A percentile compares a stretch with the other conserved stretches of the same genome.
Conservation (phyloP, 2,329 filamentous ascomycete species). For the Calonectria pauciramosa region DNA sequence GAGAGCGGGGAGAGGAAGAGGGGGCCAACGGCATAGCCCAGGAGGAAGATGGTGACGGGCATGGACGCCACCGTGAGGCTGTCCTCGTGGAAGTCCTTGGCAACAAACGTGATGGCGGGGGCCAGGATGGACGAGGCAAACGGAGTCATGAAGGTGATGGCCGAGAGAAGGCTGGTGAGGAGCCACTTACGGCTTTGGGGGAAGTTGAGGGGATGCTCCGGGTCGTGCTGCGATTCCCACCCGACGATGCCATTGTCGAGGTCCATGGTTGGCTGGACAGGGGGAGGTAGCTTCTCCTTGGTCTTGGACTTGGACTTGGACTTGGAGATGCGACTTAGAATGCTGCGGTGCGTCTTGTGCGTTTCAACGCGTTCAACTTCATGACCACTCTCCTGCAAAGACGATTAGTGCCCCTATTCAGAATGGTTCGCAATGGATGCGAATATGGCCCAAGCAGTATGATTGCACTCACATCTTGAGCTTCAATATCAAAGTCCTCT, state of each 20-base stretch:
- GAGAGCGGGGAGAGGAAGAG: constrained; percentile 70
- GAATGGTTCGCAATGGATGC: not conserved
- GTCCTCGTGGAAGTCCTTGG: constrained; percentile 57
- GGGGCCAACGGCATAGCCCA: constrained; percentile 71
- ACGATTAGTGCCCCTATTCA: not conserved
- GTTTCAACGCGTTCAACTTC: constrained; percentile 37
- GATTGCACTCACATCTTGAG: constrained; percentile 34
- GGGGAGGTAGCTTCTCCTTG: constrained; percentile 50
- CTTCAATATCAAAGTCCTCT: constrained; percentile 40
- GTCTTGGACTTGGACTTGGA: constrained; percentile 43
- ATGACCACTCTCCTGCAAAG: constrained; percentile 25
- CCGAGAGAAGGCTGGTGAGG: constrained; percentile 67
- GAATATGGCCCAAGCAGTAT: not conserved
- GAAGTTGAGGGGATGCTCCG: constrained; percentile 72
- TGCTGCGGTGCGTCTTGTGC: constrained; percentile 39
- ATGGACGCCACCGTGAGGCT: constrained; percentile 60
- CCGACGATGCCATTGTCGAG: constrained; percentile 68
- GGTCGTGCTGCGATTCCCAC: constrained; percentile 72
- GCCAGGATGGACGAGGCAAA: constrained; percentile 74
- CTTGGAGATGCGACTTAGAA: constrained; percentile 43
- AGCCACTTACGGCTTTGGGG: constrained; percentile 68
- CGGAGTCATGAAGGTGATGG: constrained; percentile 75
- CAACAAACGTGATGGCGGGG: constrained; percentile 62
- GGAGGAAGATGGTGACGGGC: constrained; percentile 72
- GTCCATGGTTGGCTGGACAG: constrained; percentile 62